Percentiles rank a stretch among this genome's conserved stretches.
These are phyloP conservation scores for Aspergillus pseudoterreus DNA, from an alignment of 2,329 filamentous ascomycete genomes.

Conservation along the genomic window DNA sequence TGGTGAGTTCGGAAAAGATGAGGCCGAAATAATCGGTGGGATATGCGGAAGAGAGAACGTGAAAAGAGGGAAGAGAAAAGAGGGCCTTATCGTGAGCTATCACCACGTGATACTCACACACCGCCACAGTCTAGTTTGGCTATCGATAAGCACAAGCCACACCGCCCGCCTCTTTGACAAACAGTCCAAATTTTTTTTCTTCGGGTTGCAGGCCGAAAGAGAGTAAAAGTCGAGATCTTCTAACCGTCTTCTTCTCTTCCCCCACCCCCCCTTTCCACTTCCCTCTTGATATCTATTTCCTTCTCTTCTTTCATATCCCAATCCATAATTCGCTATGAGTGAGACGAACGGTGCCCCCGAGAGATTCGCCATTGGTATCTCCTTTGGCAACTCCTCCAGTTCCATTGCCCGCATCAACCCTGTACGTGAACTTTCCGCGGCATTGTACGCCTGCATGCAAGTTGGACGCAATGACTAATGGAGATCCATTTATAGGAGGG, in stretches of 20 bases:
- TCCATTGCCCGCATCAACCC: conserved; percentile 84
- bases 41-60: not conserved
- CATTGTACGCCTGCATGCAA: no score
- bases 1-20: conserved; percentile 26
- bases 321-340: conserved; percentile 37
- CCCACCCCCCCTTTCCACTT: conserved; percentile 18
- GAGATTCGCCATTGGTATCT: conserved; percentile 81
- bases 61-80: conserved; percentile 7
- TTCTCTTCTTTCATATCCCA: conserved; percentile 10
- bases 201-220: conserved; percentile 1
- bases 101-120: conserved; percentile 22
- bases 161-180: conserved; percentile 21
- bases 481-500: conserved; percentile 60
- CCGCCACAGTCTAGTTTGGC: not conserved
- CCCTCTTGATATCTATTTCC: conserved; percentile 7
- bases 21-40: not conserved
- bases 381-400: conserved; percentile 97
- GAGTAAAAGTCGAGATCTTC: conserved; percentile 4
- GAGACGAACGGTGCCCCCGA: conserved; percentile 53
- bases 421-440: conserved; percentile 33
- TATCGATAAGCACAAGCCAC: not conserved
- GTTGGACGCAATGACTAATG: not conserved
- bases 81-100: conserved; percentile 18
- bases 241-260: conserved; percentile 14
- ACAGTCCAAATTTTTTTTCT: conserved; percentile 35